A percentile compares a stretch with the other conserved stretches of the same genome.
Evolutionary conservation across 441 rosid species (phyloP).

Genomic region (Corymbia calophylla): DNA sequence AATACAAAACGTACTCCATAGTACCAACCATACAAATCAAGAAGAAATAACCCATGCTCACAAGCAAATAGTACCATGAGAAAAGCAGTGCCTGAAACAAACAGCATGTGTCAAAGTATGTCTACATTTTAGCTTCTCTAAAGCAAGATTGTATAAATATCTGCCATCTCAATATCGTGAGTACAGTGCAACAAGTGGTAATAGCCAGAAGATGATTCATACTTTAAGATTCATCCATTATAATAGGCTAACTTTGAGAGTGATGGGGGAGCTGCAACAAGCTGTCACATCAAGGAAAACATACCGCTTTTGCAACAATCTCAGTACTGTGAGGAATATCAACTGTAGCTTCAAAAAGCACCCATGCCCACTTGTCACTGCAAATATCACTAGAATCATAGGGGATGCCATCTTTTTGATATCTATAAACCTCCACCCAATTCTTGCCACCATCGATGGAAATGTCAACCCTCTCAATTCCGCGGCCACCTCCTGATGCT

Average conservation of each 20-base stretch:
- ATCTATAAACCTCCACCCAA: conserved; percentile 83
- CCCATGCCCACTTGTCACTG: conserved; percentile 99
- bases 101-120: not conserved
- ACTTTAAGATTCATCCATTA: not conserved
- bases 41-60: not conserved
- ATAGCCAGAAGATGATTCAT: not conserved
- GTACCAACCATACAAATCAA: not conserved
- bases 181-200: not conserved
- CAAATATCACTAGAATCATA: conserved; percentile 50
- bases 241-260: not conserved
- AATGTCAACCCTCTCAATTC: conserved; percentile 91
- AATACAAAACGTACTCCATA: not conserved
- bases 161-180: not conserved
- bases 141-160: not conserved
- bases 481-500: conserved; percentile 95
- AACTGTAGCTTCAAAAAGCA: conserved; percentile 69
- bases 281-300: not conserved
- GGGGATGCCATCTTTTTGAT: conserved; percentile 49
- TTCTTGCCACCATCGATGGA: conserved; percentile 90
- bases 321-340: conserved; percentile 45
- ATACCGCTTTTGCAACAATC: conserved; percentile 93
- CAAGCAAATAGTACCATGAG: not conserved
- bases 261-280: not conserved
- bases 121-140: not conserved
- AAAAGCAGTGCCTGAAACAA: not conserved